phyloP scores from a whole-genome alignment of 2,329 filamentous ascomycete genomes.

The Pseudonectria buxi region DNA sequence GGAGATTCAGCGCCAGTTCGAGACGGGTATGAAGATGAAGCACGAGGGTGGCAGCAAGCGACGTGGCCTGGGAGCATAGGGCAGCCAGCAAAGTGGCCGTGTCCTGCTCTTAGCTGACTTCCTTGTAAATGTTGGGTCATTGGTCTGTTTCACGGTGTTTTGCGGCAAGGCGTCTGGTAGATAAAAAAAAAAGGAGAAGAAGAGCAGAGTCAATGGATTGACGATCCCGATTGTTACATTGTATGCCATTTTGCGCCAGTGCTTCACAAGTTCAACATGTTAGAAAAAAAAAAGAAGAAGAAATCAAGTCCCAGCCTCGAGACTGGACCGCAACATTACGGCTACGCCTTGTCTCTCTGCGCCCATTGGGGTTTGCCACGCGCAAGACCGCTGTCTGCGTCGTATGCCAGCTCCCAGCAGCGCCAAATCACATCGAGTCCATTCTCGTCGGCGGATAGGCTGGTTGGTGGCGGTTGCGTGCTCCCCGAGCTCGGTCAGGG shows the following conservation, averaged over 20 bases:
- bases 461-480: no score
- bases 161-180: slow-evolving; percentile 22
- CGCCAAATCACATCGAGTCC: no score
- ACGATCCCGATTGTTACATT: slow-evolving; percentile 9
- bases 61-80: slow-evolving; percentile 46
- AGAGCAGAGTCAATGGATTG: slow-evolving; percentile 2
- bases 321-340: no score
- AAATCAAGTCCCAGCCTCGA: neutral
- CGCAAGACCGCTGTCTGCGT: no score
- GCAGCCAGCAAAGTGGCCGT: slow-evolving; percentile 2
- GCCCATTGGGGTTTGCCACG: no score
- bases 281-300: slow-evolving; percentile 13
- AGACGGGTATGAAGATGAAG: slow-evolving; percentile 51
- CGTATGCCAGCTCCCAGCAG: no score
- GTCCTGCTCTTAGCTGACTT: slow-evolving; percentile 3
- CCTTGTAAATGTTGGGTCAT: slow-evolving; percentile 1
- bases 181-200: slow-evolving; percentile 18
- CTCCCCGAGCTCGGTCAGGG: slow-evolving; percentile 5
- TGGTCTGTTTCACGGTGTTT: slow-evolving; percentile 11
- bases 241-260: slow-evolving; percentile 22
- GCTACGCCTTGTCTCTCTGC: no score
- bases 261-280: slow-evolving; percentile 19
- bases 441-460: no score
- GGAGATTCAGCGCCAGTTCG: slow-evolving; percentile 52
- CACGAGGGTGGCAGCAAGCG: slow-evolving; percentile 42